Percentiles rank a stretch among this genome's conserved stretches.
phyloP scores from a whole-genome alignment of 73 alveolate genomes.

The Blepharisma japonicum region DNA sequence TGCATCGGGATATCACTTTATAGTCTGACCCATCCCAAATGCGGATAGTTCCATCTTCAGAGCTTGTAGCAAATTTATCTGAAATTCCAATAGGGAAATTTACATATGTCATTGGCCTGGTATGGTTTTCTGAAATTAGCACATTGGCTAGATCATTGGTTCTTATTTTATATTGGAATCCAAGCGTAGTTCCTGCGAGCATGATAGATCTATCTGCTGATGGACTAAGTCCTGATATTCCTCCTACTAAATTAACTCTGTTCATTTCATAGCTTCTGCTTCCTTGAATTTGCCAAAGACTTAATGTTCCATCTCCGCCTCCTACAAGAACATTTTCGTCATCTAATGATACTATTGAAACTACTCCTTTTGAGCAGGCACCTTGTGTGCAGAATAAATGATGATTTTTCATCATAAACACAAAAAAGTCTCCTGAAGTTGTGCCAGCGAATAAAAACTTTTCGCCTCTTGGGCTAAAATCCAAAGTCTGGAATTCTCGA shows the following conservation, averaged over 20 bases:
- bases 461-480: slow-evolving; percentile 82
- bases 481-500: slow-evolving; percentile 87
- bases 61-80: slow-evolving; percentile 90
- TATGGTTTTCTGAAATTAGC: slow-evolving; percentile 91
- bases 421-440: slow-evolving; percentile 89
- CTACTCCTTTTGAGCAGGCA: slow-evolving; percentile 91
- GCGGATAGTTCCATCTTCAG: slow-evolving; percentile 92
- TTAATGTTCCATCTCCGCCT: slow-evolving; percentile 91
- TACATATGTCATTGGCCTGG: slow-evolving; percentile 76
- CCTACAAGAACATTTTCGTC: slow-evolving; percentile 81
- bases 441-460: slow-evolving; percentile 93
- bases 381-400: slow-evolving; percentile 72
- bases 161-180: slow-evolving; percentile 81
- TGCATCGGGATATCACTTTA: slow-evolving; percentile 80
- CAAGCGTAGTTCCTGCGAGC: slow-evolving; percentile 87
- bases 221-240: slow-evolving; percentile 74
- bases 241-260: slow-evolving; percentile 77
- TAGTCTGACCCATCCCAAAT: slow-evolving; percentile 95
- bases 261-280: slow-evolving; percentile 37
- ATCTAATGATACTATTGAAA: slow-evolving; percentile 74
- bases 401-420: slow-evolving; percentile 57
- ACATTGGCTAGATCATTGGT: slow-evolving; percentile 77
- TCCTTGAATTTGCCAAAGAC: slow-evolving; percentile 66
- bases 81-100: slow-evolving; percentile 83
- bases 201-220: slow-evolving; percentile 77